Percentiles rank a stretch among this genome's conserved stretches.
Evolutionary conservation across 768 basidiomycete genomes (phyloP).

Genomic region (Candolleomyces aberdarensis): DNA sequence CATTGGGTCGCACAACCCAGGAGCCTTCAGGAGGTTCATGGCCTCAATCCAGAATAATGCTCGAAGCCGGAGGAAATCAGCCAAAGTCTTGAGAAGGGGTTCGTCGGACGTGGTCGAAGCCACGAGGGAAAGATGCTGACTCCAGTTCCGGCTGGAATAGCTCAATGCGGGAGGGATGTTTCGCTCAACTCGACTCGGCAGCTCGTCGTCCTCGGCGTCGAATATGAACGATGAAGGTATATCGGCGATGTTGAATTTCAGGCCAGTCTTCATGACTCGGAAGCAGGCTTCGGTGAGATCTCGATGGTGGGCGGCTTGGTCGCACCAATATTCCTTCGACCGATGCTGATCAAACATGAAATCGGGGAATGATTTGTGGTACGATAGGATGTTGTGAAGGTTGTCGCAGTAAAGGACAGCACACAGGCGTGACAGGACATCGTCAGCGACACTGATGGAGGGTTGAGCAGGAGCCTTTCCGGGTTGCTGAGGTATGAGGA

Average conservation of each 20-base stretch:
- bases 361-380: slow-evolving; percentile 21
- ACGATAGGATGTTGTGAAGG: slow-evolving; percentile 12
- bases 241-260: too few species aligned
- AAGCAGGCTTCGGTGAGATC: slow-evolving; percentile 15
- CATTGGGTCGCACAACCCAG: background rate
- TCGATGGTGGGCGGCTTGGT: slow-evolving; percentile 8
- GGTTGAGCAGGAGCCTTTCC: background rate
- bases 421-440: slow-evolving; percentile 7
- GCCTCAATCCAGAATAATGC: too few species aligned
- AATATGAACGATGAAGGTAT: slow-evolving; percentile 16
- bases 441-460: too few species aligned
- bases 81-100: slow-evolving; percentile 2
- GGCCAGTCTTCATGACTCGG: slow-evolving; percentile 14
- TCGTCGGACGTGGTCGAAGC: background rate
- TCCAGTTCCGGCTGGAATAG: too few species aligned
- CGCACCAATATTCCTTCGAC: slow-evolving; percentile 11
- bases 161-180: too few species aligned
- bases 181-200: slow-evolving; percentile 3
- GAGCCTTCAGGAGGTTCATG: slow-evolving; percentile 1
- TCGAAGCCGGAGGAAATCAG: slow-evolving; percentile 4
- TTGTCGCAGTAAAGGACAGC: slow-evolving; percentile 19
- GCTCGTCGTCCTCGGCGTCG: slow-evolving; percentile 8
- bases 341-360: slow-evolving; percentile 15
- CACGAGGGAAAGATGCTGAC: slow-evolving; percentile 1
- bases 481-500: slow-evolving; percentile 5